These are phyloP conservation scores for Aspergillus leporis DNA, from an alignment of 495 filamentous ascomycete species.

Conservation along the genomic window DNA sequence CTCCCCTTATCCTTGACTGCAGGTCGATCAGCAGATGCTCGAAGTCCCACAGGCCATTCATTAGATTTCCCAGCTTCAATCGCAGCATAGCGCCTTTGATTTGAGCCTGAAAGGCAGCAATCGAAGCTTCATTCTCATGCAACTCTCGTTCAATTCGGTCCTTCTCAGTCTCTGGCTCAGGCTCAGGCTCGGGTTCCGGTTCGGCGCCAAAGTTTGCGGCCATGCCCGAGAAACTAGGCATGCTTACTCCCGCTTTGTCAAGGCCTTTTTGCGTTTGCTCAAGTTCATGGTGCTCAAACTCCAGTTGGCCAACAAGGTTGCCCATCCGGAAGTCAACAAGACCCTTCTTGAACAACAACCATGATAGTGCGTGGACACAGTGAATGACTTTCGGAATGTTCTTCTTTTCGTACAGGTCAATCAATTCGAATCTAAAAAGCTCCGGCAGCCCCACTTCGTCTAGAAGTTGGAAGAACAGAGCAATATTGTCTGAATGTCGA, in stretches of 20 bases:
- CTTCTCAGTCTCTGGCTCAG: slow-evolving; percentile 77
- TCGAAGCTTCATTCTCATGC: slow-evolving; percentile 65
- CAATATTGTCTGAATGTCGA: slow-evolving; percentile 96
- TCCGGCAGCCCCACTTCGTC: slow-evolving; percentile 94
- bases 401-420: slow-evolving; percentile 99
- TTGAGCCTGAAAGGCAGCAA: slow-evolving; percentile 83
- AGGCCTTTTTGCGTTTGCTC: slow-evolving; percentile 96
- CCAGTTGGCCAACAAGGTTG: slow-evolving; percentile 95
- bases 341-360: slow-evolving; percentile 91
- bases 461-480: slow-evolving; percentile 88
- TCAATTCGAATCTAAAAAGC: slow-evolving; percentile 97
- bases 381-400: slow-evolving; percentile 99
- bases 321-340: slow-evolving; percentile 95
- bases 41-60: slow-evolving; percentile 89
- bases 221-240: slow-evolving; percentile 98
- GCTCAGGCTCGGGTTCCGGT: slow-evolving; percentile 63
- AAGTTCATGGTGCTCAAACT: slow-evolving; percentile 97
- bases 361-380: slow-evolving; percentile 95
- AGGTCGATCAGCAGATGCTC: slow-evolving; percentile 78
- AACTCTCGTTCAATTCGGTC: slow-evolving; percentile 86
- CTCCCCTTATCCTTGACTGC: slow-evolving; percentile 80
- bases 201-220: slow-evolving; percentile 88
- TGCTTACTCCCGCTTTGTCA: slow-evolving; percentile 88
- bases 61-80: slow-evolving; percentile 73
- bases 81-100: slow-evolving; percentile 79